These are phyloP conservation scores for Fusarium ambrosium DNA, from an alignment of 2,329 filamentous ascomycete genomes.

Conservation along the genomic window DNA sequence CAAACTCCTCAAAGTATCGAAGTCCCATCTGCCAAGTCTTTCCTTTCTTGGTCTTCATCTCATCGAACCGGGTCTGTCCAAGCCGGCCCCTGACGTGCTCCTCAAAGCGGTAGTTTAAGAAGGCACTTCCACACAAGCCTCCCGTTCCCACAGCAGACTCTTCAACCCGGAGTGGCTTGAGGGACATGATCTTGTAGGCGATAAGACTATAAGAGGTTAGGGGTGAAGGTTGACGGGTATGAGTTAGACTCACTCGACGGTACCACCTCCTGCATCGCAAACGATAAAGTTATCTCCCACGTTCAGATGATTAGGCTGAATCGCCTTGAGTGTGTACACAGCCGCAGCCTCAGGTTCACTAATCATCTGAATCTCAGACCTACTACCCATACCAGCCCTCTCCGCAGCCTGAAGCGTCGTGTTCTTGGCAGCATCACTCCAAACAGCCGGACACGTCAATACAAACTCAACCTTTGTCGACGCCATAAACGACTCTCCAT, in stretches of 20 bases:
- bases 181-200: constrained; percentile 82
- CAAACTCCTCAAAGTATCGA: constrained; percentile 86
- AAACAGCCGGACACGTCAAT: constrained; percentile 85
- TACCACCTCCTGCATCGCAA: constrained; percentile 73
- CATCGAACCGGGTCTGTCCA: constrained; percentile 75
- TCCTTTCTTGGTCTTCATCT: constrained; percentile 82
- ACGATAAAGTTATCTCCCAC: constrained; percentile 76
- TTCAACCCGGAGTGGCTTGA: constrained; percentile 79
- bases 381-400: constrained; percentile 80
- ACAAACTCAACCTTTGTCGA: constrained; percentile 83
- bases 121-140: constrained; percentile 81
- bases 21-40: constrained; percentile 86
- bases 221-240: not conserved
- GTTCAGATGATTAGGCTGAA: constrained; percentile 80
- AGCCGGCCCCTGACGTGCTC: constrained; percentile 79
- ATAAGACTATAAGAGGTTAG: constrained; percentile 68
- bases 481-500: constrained; percentile 83
- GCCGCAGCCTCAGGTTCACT: constrained; percentile 85
- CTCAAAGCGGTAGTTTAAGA: constrained; percentile 85
- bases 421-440: constrained; percentile 89
- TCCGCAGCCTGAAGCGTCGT: constrained; percentile 84
- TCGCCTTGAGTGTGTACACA: constrained; percentile 83
- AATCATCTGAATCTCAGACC: constrained; percentile 81
- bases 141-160: constrained; percentile 86
- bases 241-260: constrained; percentile 70